These are phyloP conservation scores for Mycena galopus DNA, from an alignment of 768 basidiomycete species.

Conservation along the genomic window DNA sequence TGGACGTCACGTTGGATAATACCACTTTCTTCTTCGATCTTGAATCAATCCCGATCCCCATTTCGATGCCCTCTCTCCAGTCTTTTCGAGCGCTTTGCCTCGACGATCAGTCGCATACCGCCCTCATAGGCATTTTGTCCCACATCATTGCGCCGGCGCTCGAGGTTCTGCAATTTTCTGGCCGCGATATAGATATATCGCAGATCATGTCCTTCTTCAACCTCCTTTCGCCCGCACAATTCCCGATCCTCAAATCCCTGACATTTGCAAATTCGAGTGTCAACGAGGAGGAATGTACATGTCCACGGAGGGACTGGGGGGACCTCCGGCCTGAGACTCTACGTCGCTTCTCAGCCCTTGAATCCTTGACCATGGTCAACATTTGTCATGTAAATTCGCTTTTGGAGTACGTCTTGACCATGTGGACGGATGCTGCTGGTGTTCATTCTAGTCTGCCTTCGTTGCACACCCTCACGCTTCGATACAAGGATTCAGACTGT, in stretches of 20 bases:
- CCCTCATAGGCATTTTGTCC: not conserved
- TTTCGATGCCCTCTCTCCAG: not conserved
- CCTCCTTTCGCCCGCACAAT: not conserved
- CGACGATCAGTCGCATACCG: no score
- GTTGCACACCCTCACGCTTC: conserved; percentile 11
- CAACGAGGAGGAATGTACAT: not conserved
- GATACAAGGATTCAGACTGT: conserved; percentile 1
- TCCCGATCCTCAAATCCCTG: conserved; percentile 11
- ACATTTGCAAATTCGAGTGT: conserved; percentile 3
- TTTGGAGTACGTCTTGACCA: not conserved
- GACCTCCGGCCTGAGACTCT: not conserved
- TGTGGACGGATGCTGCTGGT: not conserved
- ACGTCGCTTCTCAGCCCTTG: not conserved
- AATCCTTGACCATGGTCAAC: conserved; percentile 8
- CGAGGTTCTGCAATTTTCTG: conserved; percentile 10
- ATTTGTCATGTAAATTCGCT: not conserved
- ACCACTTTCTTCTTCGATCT: conserved; percentile 1
- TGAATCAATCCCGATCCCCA: not conserved
- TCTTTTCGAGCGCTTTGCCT: no score
- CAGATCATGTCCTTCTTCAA: conserved; percentile 10
- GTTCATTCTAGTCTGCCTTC: not conserved
- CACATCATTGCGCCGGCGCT: conserved; percentile 1
- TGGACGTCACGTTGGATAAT: conserved; percentile 11
- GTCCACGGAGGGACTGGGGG: not conserved
- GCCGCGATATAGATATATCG: not conserved